Evolutionary conservation across 129 eudicot species (phyloP).

Genomic region (Helianthus tuberosus): DNA sequence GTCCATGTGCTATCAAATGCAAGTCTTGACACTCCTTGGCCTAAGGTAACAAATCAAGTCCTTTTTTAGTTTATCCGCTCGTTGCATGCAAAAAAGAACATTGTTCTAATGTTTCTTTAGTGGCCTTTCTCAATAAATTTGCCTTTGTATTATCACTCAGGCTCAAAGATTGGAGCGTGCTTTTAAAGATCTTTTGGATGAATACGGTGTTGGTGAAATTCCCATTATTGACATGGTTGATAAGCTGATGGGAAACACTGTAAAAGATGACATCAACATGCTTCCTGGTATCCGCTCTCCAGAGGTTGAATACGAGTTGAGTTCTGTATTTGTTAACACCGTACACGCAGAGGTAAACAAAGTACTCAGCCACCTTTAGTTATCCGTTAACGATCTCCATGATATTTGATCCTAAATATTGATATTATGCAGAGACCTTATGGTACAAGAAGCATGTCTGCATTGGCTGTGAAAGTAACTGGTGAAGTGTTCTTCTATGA

Average conservation of each 20-base stretch:
- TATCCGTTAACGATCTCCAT: neutral
- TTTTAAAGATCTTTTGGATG: constrained; percentile 45
- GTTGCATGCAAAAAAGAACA: neutral
- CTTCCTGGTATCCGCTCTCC: constrained; percentile 57
- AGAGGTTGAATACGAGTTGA: constrained; percentile 56
- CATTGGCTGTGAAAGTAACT: constrained; percentile 45
- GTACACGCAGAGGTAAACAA: neutral
- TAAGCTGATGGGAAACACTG: constrained; percentile 67
- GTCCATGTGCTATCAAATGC: constrained; percentile 78
- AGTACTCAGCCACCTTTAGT: neutral
- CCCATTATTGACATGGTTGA: constrained; percentile 55
- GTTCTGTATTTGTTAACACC: constrained; percentile 42
- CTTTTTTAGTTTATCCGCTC: neutral
- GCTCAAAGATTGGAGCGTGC: constrained; percentile 59
- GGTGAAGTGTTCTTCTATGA: constrained; percentile 68
- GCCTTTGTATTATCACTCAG: constrained; percentile 37
- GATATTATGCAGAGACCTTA: constrained; percentile 59
- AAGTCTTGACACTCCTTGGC: constrained; percentile 77
- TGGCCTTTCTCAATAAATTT: neutral
- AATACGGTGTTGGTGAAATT: constrained; percentile 52
- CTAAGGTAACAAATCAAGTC: constrained; percentile 54
- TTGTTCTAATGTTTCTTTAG: neutral
- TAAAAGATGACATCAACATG: constrained; percentile 58
- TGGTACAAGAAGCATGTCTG: constrained; percentile 91
- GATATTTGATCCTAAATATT: constrained; percentile 2